A percentile compares a stretch with the other conserved stretches of the same genome.
Evolutionary conservation across 176 grass and related monocot species (phyloP).

Genomic region (Carex cristatella): DNA sequence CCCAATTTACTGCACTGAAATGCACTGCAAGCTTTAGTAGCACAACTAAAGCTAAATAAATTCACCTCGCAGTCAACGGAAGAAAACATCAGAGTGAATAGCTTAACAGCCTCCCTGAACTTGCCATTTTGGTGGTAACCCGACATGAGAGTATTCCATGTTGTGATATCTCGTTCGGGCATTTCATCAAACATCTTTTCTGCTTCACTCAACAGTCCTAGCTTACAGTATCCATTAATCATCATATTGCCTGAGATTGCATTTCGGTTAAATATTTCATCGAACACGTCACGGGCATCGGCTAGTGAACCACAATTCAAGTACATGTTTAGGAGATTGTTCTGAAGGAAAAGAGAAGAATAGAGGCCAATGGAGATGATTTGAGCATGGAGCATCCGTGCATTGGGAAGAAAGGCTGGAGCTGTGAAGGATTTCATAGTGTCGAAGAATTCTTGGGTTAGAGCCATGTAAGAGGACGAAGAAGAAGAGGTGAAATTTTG

Average conservation of each 20-base stretch:
- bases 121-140: constrained; percentile 48
- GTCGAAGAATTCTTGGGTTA: constrained; percentile 68
- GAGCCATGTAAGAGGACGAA: constrained; percentile 45
- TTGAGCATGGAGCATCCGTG: constrained; percentile 60
- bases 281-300: constrained; percentile 46
- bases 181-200: constrained; percentile 79
- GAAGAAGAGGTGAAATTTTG: constrained; percentile 1
- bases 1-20: constrained; percentile 42
- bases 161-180: constrained; percentile 47
- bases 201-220: constrained; percentile 43
- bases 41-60: constrained; percentile 56
- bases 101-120: constrained; percentile 27
- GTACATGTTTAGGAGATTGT: constrained; percentile 76
- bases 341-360: constrained; percentile 79
- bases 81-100: constrained; percentile 46
- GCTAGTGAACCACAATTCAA: constrained; percentile 54
- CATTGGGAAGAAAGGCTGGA: constrained; percentile 28
- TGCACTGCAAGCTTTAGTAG: constrained; percentile 62
- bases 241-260: constrained; percentile 78
- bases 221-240: constrained; percentile 54
- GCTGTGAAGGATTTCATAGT: constrained; percentile 39
- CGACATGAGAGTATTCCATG: constrained; percentile 89
- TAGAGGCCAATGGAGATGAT: constrained; percentile 67
- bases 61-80: constrained; percentile 38
- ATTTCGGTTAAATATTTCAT: constrained; percentile 46